phyloP scores from a whole-genome alignment of 495 filamentous ascomycete species.

The Penicillium waksmanii region DNA sequence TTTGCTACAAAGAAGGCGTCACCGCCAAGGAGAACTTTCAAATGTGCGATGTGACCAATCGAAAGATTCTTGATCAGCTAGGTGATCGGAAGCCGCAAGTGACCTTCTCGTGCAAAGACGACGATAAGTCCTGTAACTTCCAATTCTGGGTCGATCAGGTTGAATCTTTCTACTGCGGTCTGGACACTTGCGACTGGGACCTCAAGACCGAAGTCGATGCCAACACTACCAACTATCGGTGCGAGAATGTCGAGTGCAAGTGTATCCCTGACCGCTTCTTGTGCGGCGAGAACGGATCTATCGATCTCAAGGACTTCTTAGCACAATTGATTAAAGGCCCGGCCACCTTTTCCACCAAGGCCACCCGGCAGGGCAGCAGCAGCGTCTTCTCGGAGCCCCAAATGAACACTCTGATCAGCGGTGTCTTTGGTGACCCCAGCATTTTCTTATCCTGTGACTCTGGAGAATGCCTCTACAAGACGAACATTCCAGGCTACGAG shows the following conservation, averaged over 20 bases:
- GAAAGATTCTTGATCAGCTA: constrained; percentile 85
- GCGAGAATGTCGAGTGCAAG: constrained; percentile 79
- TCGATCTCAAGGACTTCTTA: constrained; percentile 91
- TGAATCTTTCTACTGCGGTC: constrained; percentile 94
- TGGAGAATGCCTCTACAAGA: constrained; percentile 90
- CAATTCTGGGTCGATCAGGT: constrained; percentile 95
- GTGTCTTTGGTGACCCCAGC: constrained; percentile 86
- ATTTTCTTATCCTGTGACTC: constrained; percentile 81
- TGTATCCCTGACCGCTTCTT: constrained; percentile 92
- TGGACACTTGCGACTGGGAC: constrained; percentile 78
- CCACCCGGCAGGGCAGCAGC: constrained; percentile 67
- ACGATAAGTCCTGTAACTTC: constrained; percentile 78
- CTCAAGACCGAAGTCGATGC: constrained; percentile 66
- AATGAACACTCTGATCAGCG: constrained; percentile 86
- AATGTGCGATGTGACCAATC: constrained; percentile 96
- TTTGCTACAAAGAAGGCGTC: constrained; percentile 89
- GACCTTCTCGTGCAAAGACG: constrained; percentile 87
- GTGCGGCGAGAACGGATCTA: constrained; percentile 85
- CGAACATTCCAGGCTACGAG: constrained; percentile 88
- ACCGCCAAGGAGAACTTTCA: constrained; percentile 94
- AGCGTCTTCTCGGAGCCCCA: constrained; percentile 77
- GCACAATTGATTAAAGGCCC: constrained; percentile 79
- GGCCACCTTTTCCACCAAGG: constrained; percentile 75
- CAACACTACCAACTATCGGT: constrained; percentile 84
- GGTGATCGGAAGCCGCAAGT: constrained; percentile 85